Base-by-base conservation (phyloP, 192 early-diverging fungal species). In the Fimicolochytrium jonesii region DNA sequence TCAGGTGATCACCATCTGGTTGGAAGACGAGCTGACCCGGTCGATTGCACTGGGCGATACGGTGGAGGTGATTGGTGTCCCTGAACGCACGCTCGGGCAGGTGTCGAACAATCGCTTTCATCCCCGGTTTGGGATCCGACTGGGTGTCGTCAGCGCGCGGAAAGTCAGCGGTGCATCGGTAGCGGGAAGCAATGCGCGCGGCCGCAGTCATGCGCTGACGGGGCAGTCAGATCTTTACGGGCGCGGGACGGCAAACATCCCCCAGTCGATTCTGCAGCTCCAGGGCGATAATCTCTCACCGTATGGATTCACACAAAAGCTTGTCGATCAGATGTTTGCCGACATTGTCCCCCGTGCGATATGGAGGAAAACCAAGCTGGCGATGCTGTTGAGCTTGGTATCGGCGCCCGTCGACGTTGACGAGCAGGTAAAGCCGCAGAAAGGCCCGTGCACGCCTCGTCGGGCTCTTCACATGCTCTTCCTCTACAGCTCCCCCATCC, bases 301-400 rank as follows among this genome's bases (percentile, higher is more conserved):
- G 2, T 61, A 32, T 28, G 59, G 28, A 5, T 61, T 53, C 28
- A 32, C 59, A 0, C 59, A 61, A 34, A 51, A 9, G 22, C 42
- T 61, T 31, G 59, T 61, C 23, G 59, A 61, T 29, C 52, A 20
- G 9, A 54, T 61, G 29, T 61, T 44, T 51, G 46, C 13, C 17
- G 25, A 36, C 11, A 3, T 56, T 36, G 53, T 25, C n/a, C 53
- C 53, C 17, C 17, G 32, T 13, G 6, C 4, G 17, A 17, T 56
- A 5, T 56, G 53, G 53, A 13, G 53, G 15, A 56, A 56, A 56
- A 15, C 29, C 11, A 31, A 34, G 28, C 53, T 56, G 2, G 34
- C 30, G n/a, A 56, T 56, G 53, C 53, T 56, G 17, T 15, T 56
- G 28, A 49, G 48, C 48, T 25, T 49, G 15, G 48, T 49, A 20